Evolutionary conservation across 805 yeast species (phyloP).

Genomic region (Lipomyces sp.): DNA sequence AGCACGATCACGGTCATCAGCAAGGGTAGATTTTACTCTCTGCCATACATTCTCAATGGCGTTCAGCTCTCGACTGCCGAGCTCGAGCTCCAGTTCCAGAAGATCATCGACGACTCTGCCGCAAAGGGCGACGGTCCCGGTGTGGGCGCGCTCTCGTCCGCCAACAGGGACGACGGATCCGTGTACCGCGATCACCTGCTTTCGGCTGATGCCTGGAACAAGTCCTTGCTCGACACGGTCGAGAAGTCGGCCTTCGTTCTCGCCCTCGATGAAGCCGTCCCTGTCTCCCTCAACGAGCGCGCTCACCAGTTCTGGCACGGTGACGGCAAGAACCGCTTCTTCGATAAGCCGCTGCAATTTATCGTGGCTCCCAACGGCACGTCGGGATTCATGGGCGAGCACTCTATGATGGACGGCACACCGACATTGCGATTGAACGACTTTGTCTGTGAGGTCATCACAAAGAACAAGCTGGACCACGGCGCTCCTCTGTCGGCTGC

Average conservation of each 20-base stretch:
- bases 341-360: slow-evolving; percentile 87
- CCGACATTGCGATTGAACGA: slow-evolving; percentile 88
- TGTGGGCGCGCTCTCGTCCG: slow-evolving; percentile 75
- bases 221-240: slow-evolving; percentile 59
- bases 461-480: slow-evolving; percentile 46
- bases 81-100: slow-evolving; percentile 51
- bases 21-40: slow-evolving; percentile 77
- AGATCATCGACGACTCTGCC: slow-evolving; percentile 48
- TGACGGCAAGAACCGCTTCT: slow-evolving; percentile 85
- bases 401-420: slow-evolving; percentile 97
- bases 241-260: slow-evolving; percentile 76
- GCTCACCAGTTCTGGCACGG: slow-evolving; percentile 92
- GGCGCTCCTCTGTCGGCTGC: slow-evolving; percentile 26
- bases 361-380: slow-evolving; percentile 76
- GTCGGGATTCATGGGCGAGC: slow-evolving; percentile 94
- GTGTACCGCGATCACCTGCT: slow-evolving; percentile 55
- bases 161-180: slow-evolving; percentile 82
- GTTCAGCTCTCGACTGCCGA: slow-evolving; percentile 40
- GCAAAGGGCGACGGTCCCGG: slow-evolving; percentile 48
- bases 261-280: slow-evolving; percentile 69
- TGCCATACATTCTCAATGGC: slow-evolving; percentile 44
- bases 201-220: slow-evolving; percentile 57
- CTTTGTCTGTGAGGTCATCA: slow-evolving; percentile 57
- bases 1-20: slow-evolving; percentile 69
- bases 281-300: slow-evolving; percentile 77